Base-by-base conservation (phyloP, 148 eudicot genomes). In the Amaranthus cruentus region DNA sequence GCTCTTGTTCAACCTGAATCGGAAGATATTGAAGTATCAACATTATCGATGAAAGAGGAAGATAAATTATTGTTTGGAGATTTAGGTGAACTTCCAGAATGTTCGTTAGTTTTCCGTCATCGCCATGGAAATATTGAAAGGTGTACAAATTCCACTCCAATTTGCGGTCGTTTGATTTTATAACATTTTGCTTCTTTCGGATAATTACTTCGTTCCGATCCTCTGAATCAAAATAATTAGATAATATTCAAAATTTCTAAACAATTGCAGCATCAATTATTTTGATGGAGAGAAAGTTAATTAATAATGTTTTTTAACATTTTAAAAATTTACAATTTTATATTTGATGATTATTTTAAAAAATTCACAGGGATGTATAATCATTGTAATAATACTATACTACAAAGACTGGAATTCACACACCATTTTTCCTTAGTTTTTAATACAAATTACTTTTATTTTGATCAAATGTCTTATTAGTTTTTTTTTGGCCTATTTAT, bases 51-150 rank as follows among this genome's bases (percentile, higher is more conserved):
- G 79, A 73, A 77, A 44, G 88, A 87, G 71, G 90, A 87, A 59
- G 90, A 87, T 47, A 79, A 85, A 74, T 70, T 74, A 2, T 51
- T 87, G 60, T 87, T 83, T 57, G 88, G 87, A 62, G 90, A 87
- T 69, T 75, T 87, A 53, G 88, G 68, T 3, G 90, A 87, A 75
- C 70, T 87, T 75, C 88, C 90, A 6, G 90, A 87, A 73, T 85
- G 85, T 51, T 79, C 88, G 0, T 52, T 81, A 38, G 87, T 85
- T 9, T 85, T 85, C 67, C 76, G 82, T 62, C 76, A 69, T 3
- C 47, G 71, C 4, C 54, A 7, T 4, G 56, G 64, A 42, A 63
- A 69, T 6, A 42, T 70, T 18, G 76, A 81, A n/a, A 69, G 75
- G 62, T 52, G 75, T 43, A 68, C 56, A 0, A 60, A 72, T 1